These are phyloP conservation scores for Rhizoclosmatium sp. DNA, from an alignment of 192 early-diverging fungal species.

Conservation along the genomic window DNA sequence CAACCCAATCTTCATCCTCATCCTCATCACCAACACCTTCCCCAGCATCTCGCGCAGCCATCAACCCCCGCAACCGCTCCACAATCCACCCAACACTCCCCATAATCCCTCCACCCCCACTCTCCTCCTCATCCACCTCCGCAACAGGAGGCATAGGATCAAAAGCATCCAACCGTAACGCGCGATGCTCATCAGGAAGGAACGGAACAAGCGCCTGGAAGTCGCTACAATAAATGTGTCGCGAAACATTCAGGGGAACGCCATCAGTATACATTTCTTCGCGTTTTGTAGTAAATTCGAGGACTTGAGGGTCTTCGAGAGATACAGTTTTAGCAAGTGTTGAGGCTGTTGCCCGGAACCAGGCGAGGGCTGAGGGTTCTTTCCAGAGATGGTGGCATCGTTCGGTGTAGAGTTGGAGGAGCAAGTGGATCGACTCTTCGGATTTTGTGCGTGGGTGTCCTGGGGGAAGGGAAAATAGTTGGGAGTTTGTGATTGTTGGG, in stretches of 20 bases:
- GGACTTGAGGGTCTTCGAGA: background rate
- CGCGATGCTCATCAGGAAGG: constrained; percentile 59
- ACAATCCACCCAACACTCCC: constrained; percentile 26
- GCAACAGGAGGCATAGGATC: constrained; percentile 72
- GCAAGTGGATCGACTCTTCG: constrained; percentile 34
- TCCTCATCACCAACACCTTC: constrained; percentile 22
- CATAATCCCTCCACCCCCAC: constrained; percentile 27
- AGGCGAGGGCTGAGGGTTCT: constrained; percentile 72
- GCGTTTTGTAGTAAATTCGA: background rate
- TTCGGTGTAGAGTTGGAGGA: constrained; percentile 79
- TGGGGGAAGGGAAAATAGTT: constrained; percentile 61
- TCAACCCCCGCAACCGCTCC: constrained; percentile 18
- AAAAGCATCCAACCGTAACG: constrained; percentile 60
- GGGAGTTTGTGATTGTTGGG: constrained; percentile 55
- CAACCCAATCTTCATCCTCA: constrained; percentile 8
- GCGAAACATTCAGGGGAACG: constrained; percentile 47
- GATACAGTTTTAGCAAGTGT: background rate
- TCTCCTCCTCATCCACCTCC: constrained; percentile 26
- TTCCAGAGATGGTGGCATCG: constrained; percentile 82
- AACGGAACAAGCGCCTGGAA: constrained; percentile 55
- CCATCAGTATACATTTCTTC: constrained; percentile 36
- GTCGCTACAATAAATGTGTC: constrained; percentile 61
- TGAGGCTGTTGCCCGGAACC: constrained; percentile 43
- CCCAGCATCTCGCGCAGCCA: constrained; percentile 26
- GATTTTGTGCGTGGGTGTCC: constrained; percentile 37